phyloP scores from a whole-genome alignment of 164 flowering plant species.

The Amborella trichopoda region DNA sequence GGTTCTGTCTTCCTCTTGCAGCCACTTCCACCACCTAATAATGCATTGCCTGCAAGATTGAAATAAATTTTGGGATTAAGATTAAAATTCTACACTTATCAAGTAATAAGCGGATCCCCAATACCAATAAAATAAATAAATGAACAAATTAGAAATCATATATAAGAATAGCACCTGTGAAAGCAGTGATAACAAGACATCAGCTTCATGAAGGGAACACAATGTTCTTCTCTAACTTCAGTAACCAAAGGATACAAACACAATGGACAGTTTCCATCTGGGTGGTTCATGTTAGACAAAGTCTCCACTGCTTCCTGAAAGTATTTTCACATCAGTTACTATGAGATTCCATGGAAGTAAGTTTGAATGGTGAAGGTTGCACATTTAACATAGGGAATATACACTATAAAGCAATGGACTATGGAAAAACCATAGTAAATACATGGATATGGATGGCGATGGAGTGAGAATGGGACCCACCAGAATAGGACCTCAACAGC shows the following conservation, averaged over 20 bases:
- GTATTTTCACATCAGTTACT: no score
- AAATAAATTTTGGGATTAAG: no score
- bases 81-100: no score
- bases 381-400: no score
- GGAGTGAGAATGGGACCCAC: no score
- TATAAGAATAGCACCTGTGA: slow-evolving; percentile 32
- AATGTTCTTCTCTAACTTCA: slow-evolving; percentile 23
- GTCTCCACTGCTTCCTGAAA: slow-evolving; percentile 76
- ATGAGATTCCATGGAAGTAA: no score
- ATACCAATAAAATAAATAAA: not conserved
- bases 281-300: slow-evolving; percentile 80
- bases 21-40: slow-evolving; percentile 88
- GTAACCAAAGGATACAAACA: slow-evolving; percentile 63
- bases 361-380: no score
- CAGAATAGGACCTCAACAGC: no score
- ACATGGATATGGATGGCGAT: no score
- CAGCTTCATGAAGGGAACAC: slow-evolving; percentile 80
- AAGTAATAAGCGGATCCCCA: no score
- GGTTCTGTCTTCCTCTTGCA: slow-evolving; percentile 30
- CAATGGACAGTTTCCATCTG: slow-evolving; percentile 88
- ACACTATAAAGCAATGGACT: no score
- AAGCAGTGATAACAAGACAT: slow-evolving; percentile 99
- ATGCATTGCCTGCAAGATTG: slow-evolving; percentile 62
- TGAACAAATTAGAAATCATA: not conserved
- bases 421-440: no score